These are phyloP conservation scores for Amanita phalloides DNA, from an alignment of 768 basidiomycete species.

Conservation along the genomic window DNA sequence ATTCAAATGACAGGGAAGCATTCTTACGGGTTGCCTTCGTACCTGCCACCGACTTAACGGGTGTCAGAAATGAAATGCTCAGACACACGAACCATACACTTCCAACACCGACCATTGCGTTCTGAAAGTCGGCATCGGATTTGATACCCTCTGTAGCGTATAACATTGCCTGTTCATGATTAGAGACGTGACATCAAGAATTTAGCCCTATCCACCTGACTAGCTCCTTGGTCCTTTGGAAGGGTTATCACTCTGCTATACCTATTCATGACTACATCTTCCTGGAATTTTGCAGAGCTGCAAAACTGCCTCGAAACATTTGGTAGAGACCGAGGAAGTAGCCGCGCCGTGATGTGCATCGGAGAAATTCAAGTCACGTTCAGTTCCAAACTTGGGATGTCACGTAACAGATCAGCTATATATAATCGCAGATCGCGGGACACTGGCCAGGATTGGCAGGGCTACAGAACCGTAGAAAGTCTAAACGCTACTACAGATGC, in stretches of 20 bases:
- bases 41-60: conserved; percentile 43
- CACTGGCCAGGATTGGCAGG: background rate
- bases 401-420: background rate
- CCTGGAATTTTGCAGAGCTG: conserved; percentile 25
- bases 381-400: background rate
- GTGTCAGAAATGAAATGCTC: conserved; percentile 4
- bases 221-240: conserved; percentile 91
- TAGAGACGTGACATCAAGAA: background rate
- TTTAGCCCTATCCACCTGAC: conserved; percentile 45
- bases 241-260: conserved; percentile 80
- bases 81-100: conserved; percentile 75
- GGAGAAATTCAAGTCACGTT: conserved; percentile 1
- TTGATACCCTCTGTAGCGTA: conserved; percentile 95
- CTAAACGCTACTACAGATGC: background rate
- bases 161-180: conserved; percentile 73
- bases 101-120: conserved; percentile 95
- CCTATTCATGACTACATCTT: conserved; percentile 43
- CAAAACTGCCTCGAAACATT: conserved; percentile 26
- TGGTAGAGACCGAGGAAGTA: conserved; percentile 15
- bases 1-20: background rate
- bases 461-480: background rate
- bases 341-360: conserved; percentile 12
- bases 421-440: background rate
- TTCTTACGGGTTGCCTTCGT: conserved; percentile 97
- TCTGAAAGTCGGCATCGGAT: conserved; percentile 76